Base-by-base conservation (phyloP, 768 basidiomycete genomes). In the Paxillus involutus region DNA sequence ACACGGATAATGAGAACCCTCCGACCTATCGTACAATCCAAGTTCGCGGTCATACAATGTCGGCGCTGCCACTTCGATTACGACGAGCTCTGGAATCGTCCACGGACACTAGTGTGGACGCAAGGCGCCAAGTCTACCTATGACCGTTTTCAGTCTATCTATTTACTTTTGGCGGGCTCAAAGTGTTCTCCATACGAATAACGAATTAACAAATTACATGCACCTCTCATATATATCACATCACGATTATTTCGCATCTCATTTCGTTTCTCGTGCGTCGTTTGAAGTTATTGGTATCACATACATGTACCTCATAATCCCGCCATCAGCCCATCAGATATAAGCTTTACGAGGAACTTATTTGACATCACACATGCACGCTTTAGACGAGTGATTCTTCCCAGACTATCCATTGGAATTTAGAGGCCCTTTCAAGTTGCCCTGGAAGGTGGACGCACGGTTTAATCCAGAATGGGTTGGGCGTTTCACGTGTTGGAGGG, bases 171-270 rank as follows among this genome's bases (percentile, higher is more conserved):
- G 52, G 56, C 52, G 51, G 49, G 59, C 26, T 53, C 36, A 59
- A 56, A 46, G 49, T 35, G 39, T 29, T 21, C 13, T 42, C 30
- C 16, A n/a, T 45, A 44, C 19, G 49, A 46, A 40, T 39, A n/a
- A 35, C 19, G 9, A 43, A 21, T 13, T 44, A 21, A 37, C 54
- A 59, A 30, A 52, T 51, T 55, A 55, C 47, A 65, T 70, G 63
- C 68, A 67, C 59, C 59, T 44, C 52, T 66, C 43, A 55, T 61
- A 63, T 62, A 57, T 63, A 33, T 9, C 35, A 35, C 5, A 48
- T 57, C 52, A 56, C 55, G 57, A 62, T 67, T 45, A 56, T 57
- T 47, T 58, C 61, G 66, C 52, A 50, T 26, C 47, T 52, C 58
- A 55, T 50, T 49, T 67, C 53, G 57, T 53, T 56, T 56, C 49